phyloP scores from a whole-genome alignment of 1,139 yeast genomes.

The Magnusiomyces paraingens region DNA sequence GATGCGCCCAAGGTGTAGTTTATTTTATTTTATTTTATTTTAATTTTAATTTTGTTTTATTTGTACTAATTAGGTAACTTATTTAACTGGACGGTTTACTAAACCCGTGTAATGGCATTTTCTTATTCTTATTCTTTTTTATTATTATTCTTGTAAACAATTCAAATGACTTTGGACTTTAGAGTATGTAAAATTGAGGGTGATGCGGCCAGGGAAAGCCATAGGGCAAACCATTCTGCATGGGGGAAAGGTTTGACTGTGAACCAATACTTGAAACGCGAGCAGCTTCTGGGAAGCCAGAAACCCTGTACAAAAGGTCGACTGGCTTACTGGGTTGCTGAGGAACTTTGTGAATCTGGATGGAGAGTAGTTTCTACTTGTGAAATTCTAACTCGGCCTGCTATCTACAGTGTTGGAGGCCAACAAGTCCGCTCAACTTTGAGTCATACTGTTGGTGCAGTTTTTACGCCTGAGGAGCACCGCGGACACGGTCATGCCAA shows the following conservation, averaged over 20 bases:
- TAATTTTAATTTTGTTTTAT: background rate
- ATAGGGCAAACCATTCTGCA: conserved; percentile 40
- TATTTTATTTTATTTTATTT: background rate
- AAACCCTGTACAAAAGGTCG: conserved; percentile 18
- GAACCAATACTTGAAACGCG: conserved; percentile 29
- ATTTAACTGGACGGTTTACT: background rate
- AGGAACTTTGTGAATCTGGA: conserved; percentile 8
- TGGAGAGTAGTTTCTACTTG: conserved; percentile 11
- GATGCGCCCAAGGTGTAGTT: conserved; percentile 45
- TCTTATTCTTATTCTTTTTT: too few species aligned
- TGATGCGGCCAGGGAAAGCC: conserved; percentile 34
- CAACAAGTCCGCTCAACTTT: conserved; percentile 30
- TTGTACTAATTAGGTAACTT: background rate
- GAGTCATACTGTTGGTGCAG: conserved; percentile 54
- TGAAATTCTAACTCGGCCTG: conserved; percentile 32
- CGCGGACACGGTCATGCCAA: conserved; percentile 64
- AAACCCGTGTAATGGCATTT: too few species aligned
- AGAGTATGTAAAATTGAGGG: too few species aligned
- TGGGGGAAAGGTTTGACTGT: conserved; percentile 41
- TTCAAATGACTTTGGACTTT: too few species aligned
- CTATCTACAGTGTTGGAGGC: conserved; percentile 29
- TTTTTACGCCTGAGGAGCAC: conserved; percentile 50
- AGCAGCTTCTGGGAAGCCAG: conserved; percentile 21
- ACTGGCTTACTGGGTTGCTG: conserved; percentile 28
- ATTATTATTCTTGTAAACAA: too few species aligned